Base-by-base conservation (phyloP, 805 yeast species). In the Saccharomycopsis malanga region DNA sequence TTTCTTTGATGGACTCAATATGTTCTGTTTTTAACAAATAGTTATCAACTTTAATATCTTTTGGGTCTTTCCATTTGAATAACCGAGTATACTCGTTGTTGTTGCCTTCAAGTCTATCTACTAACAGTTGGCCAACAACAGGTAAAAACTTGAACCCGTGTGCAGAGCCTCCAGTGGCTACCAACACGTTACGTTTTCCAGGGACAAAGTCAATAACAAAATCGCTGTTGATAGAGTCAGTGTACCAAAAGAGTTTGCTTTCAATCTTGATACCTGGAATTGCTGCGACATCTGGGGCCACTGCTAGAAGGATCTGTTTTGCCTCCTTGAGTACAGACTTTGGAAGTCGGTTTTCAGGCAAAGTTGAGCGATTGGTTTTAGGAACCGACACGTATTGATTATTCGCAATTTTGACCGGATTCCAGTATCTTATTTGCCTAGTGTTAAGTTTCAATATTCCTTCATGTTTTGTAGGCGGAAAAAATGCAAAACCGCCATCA, bases 111-210 rank as follows among this genome's bases (percentile, higher is more conserved):
- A 34, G 12, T 6, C 36, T 6, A 14, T 34, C 36, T 14, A 34
- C 17, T 6, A 34, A 6, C 12, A 46, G 53, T 17, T 41, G 48
- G 15, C 58, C 57, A n/a, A 56, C 39, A 12, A 56, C 57, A 7
- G 57, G 57, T 22, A 66, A 54, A 56, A 66, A 61, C 58, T 63
- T 65, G 46, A 64, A 68, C 3, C 61, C 67, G 54, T 67, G 71
- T 0, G 70, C 70, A 15, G 68, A 62, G 48, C 67, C 71, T 36
- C 72, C 72, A 25, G 66, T 60, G 21, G 64, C 64, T 2, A 64
- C 65, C 38, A 58, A 59, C 6, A 65, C 54, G 15, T 60, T 57
- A 7, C 47, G 50, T 30, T 55, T 57, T 22, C 59, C 43, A 0
- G 71, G 72, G 37, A 59, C 58, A 42, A 57, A 60, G 24, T 64